Conservation (phyloP, 164 flowering plant genomes). For the Dillenia suffruticosa region DNA sequence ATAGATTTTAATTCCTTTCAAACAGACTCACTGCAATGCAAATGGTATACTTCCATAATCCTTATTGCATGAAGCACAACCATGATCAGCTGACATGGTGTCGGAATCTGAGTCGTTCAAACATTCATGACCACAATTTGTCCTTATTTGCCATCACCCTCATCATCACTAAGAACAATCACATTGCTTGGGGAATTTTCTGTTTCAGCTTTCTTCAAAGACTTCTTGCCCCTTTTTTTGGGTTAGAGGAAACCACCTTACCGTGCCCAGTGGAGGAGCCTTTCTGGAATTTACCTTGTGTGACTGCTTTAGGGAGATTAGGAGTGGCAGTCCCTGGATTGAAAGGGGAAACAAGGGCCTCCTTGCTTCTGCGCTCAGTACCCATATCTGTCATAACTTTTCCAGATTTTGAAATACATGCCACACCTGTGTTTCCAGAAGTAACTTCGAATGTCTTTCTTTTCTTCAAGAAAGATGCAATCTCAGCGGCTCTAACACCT, state of each 20-base stretch:
- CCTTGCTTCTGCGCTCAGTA: constrained; percentile 5
- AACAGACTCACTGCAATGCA: too few relatives aligned
- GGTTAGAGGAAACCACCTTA: not conserved
- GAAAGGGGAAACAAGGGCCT: constrained; percentile 2
- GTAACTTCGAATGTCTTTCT: constrained; percentile 4
- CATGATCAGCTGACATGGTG: too few relatives aligned
- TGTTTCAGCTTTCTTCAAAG: constrained; percentile 2
- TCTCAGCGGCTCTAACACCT: constrained; percentile 1
- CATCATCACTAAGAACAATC: constrained; percentile 27
- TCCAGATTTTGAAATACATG: constrained; percentile 13
- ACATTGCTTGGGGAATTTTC: constrained; percentile 10
- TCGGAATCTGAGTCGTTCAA: too few relatives aligned
- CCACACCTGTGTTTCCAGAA: constrained; percentile 8
- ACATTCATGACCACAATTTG: too few relatives aligned
- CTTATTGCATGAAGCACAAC: too few relatives aligned
- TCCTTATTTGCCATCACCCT: constrained; percentile 8
- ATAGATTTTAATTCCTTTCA: too few relatives aligned
- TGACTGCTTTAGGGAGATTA: constrained; percentile 18
- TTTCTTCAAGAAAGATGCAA: not conserved
- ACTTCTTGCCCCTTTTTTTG: constrained; percentile 7
- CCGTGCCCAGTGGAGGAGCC: constrained; percentile 2
- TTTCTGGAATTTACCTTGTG: constrained; percentile 7
- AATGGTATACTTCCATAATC: too few relatives aligned
- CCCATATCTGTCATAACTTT: constrained; percentile 8
- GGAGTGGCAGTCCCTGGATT: constrained; percentile 6